A percentile compares a stretch with the other conserved stretches of the same genome.
Evolutionary conservation across 2,329 filamentous ascomycete genomes (phyloP).

Genomic region (Geosmithia morbida): DNA sequence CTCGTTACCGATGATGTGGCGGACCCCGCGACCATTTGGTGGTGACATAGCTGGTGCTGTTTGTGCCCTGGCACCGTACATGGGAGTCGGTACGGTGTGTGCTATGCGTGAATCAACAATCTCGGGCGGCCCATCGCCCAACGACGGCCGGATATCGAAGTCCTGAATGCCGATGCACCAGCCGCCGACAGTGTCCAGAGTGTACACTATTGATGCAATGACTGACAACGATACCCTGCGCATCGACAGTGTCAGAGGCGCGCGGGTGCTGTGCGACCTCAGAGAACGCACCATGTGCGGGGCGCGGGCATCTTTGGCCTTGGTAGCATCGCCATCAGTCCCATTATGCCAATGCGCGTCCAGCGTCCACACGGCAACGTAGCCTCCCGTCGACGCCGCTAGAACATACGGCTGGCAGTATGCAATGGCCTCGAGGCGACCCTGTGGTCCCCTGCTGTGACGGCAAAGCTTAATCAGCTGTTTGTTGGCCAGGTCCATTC

Average conservation of each 20-base stretch:
- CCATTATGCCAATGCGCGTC: constrained; percentile 8
- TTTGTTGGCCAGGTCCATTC: constrained; percentile 29
- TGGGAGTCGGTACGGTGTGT: constrained; percentile 17
- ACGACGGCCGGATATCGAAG: constrained; percentile 41
- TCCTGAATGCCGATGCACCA: constrained; percentile 94
- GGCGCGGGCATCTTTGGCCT: constrained; percentile 4
- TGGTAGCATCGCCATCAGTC: too few species aligned
- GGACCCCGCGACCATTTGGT: too few species aligned
- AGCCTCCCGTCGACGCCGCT: constrained; percentile 60
- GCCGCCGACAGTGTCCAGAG: constrained; percentile 61
- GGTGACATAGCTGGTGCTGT: constrained; percentile 1
- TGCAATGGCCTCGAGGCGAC: constrained; percentile 55
- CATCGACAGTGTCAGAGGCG: constrained; percentile 71
- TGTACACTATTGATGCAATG: constrained; percentile 78
- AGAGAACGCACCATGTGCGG: constrained; percentile 50
- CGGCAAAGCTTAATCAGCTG: constrained; percentile 36
- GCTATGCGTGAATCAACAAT: constrained; percentile 20
- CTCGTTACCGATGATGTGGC: neutral
- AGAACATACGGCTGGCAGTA: constrained; percentile 63
- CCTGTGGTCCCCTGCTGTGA: constrained; percentile 47
- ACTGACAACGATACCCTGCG: constrained; percentile 47
- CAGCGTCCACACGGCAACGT: constrained; percentile 66
- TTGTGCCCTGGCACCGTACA: constrained; percentile 8
- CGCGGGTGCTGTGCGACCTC: constrained; percentile 63
- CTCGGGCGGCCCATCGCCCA: constrained; percentile 11